These are phyloP conservation scores for Alternaria tenuissima DNA, from an alignment of 2,329 filamentous ascomycete genomes.

Conservation along the genomic window DNA sequence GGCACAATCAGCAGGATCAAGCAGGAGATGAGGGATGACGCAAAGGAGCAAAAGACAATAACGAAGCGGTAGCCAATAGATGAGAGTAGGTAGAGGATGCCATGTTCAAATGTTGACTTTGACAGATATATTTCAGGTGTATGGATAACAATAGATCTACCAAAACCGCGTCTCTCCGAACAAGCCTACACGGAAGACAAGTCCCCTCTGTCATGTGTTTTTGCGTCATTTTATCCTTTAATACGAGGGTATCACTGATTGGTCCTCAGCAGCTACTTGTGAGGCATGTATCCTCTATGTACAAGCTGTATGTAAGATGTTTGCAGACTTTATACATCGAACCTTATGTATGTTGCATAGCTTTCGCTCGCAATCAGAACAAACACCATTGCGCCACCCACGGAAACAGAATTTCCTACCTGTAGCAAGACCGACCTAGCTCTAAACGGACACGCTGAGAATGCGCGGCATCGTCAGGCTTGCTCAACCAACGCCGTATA, in stretches of 20 bases:
- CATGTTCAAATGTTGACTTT: background rate
- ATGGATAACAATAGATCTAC: background rate
- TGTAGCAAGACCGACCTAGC: background rate
- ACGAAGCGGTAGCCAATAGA: conserved; percentile 21
- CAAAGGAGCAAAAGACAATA: conserved; percentile 31
- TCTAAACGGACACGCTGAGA: background rate
- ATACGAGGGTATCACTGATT: background rate
- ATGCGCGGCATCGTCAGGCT: background rate
- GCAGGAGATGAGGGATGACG: conserved; percentile 58
- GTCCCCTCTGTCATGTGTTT: no score
- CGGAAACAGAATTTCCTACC: no score
- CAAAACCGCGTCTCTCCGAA: background rate
- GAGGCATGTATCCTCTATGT: background rate
- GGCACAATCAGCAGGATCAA: conserved; percentile 67
- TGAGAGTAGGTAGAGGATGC: background rate
- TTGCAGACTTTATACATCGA: no score
- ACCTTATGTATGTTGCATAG: background rate
- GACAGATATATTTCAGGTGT: background rate
- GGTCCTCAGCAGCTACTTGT: background rate
- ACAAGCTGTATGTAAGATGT: no score
- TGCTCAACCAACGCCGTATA: background rate
- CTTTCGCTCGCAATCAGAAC: background rate
- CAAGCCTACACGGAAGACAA: no score
- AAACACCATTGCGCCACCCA: background rate
- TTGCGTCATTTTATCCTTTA: no score